Conservation (phyloP, 2,329 filamentous ascomycete species). For the Aureobasidium subglaciale region DNA sequence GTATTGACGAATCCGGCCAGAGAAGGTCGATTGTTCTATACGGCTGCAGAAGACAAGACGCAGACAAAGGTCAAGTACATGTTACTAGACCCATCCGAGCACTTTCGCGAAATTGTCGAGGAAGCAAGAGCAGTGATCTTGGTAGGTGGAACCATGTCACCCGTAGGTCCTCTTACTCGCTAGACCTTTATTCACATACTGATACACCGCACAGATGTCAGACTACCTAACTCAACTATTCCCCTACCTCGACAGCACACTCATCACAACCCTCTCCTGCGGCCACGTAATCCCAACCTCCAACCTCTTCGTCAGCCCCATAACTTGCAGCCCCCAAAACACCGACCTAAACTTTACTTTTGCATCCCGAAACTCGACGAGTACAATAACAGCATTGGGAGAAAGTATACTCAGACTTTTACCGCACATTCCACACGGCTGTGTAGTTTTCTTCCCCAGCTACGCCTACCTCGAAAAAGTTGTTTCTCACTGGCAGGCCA, state of each 20-base stretch:
- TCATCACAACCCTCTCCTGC: slow-evolving; percentile 78
- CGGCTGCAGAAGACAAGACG: slow-evolving; percentile 37
- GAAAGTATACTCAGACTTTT: slow-evolving; percentile 64
- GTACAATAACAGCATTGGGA: slow-evolving; percentile 65
- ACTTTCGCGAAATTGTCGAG: slow-evolving; percentile 81
- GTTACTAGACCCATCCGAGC: slow-evolving; percentile 81
- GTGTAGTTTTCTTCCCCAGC: slow-evolving; percentile 93
- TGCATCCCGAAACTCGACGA: slow-evolving; percentile 61
- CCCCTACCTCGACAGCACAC: slow-evolving; percentile 56
- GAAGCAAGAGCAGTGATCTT: slow-evolving; percentile 81
- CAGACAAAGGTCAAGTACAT: slow-evolving; percentile 63
- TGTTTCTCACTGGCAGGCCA: slow-evolving; percentile 34
- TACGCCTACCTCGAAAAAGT: slow-evolving; percentile 84
- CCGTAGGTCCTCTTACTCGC: slow-evolving; percentile 37
- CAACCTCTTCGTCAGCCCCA: slow-evolving; percentile 71
- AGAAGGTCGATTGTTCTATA: slow-evolving; percentile 55
- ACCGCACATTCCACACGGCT: slow-evolving; percentile 71
- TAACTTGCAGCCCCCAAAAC: slow-evolving; percentile 47
- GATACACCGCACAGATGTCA: slow-evolving; percentile 63
- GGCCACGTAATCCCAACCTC: slow-evolving; percentile 84
- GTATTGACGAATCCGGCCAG: slow-evolving; percentile 78
- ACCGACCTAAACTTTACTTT: slow-evolving; percentile 79
- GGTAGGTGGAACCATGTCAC: slow-evolving; percentile 95
- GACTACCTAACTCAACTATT: slow-evolving; percentile 87
- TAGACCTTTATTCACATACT: background rate